phyloP scores from a whole-genome alignment of 768 basidiomycete species.

The Hydnomerulius pinastri region DNA sequence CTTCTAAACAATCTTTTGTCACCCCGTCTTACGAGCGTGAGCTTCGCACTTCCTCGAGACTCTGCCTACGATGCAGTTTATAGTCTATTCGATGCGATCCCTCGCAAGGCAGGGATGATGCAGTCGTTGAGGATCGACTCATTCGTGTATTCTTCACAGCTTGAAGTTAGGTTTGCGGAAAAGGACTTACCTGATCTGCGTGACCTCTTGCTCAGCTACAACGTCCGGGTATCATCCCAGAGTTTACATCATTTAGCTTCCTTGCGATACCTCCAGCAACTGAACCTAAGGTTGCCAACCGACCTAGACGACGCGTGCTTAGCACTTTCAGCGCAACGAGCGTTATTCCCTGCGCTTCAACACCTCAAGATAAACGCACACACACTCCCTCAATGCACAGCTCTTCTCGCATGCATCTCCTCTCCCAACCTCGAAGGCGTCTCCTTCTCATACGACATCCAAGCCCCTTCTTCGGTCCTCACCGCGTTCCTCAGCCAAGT shows the following conservation, averaged over 20 bases:
- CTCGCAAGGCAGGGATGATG: slow-evolving; percentile 18
- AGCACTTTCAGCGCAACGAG: background rate
- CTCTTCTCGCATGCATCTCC: slow-evolving; percentile 23
- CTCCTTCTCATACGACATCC: slow-evolving; percentile 28
- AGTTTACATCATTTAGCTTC: slow-evolving; percentile 21
- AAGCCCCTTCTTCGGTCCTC: slow-evolving; percentile 22
- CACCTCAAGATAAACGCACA: slow-evolving; percentile 24
- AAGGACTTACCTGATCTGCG: slow-evolving; percentile 22
- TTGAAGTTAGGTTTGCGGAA: slow-evolving; percentile 17
- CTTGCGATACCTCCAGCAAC: slow-evolving; percentile 26
- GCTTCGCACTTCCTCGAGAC: slow-evolving; percentile 26
- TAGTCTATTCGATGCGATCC: slow-evolving; percentile 24
- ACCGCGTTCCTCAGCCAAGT: slow-evolving; percentile 27
- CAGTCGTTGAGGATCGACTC: slow-evolving; percentile 24
- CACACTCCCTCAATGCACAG: slow-evolving; percentile 30
- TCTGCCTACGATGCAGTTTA: slow-evolving; percentile 18
- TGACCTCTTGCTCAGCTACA: slow-evolving; percentile 25
- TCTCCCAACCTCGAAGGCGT: slow-evolving; percentile 25
- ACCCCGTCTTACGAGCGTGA: slow-evolving; percentile 20
- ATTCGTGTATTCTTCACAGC: slow-evolving; percentile 13
- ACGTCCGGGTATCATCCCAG: slow-evolving; percentile 23
- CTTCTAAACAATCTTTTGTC: slow-evolving; percentile 22
- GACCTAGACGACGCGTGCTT: slow-evolving; percentile 20
- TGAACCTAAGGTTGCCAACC: slow-evolving; percentile 19
- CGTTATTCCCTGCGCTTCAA: slow-evolving; percentile 24